These are phyloP conservation scores for Paspalum vaginatum DNA, from an alignment of 176 grass and related monocot genomes.

Conservation along the genomic window DNA sequence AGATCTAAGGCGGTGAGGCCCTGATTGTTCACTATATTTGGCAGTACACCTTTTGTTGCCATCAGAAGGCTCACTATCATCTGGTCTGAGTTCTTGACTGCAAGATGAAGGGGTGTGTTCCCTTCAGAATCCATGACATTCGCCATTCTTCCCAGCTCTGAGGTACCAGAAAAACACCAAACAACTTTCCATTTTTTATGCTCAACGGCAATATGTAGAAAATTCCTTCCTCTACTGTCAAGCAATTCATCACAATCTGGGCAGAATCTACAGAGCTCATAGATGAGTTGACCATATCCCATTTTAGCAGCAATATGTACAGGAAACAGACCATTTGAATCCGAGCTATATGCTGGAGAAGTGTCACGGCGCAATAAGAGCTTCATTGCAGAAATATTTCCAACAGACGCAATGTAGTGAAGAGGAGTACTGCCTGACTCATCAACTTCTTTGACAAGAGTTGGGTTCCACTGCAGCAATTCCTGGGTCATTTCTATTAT, in stretches of 20 bases:
- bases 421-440: slow-evolving; percentile 59
- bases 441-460: slow-evolving; percentile 53
- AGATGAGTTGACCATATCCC: slow-evolving; percentile 48
- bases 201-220: slow-evolving; percentile 64
- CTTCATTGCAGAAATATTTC: slow-evolving; percentile 43
- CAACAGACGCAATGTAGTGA: slow-evolving; percentile 69
- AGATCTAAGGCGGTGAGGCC: slow-evolving; percentile 74
- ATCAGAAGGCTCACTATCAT: slow-evolving; percentile 63
- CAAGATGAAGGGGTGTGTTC: slow-evolving; percentile 82
- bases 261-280: slow-evolving; percentile 52
- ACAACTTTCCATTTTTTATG: slow-evolving; percentile 55
- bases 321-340: slow-evolving; percentile 59
- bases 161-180: slow-evolving; percentile 40
- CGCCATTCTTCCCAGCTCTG: slow-evolving; percentile 55
- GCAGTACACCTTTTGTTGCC: slow-evolving; percentile 41
- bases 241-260: slow-evolving; percentile 72
- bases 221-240: slow-evolving; percentile 74
- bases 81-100: slow-evolving; percentile 43
- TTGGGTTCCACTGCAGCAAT: slow-evolving; percentile 53
- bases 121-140: slow-evolving; percentile 76
- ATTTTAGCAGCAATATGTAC: slow-evolving; percentile 74
- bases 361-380: slow-evolving; percentile 51
- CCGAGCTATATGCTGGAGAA: slow-evolving; percentile 49
- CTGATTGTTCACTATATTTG: slow-evolving; percentile 66
- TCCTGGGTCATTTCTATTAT: slow-evolving; percentile 58